Evolutionary conservation across 306 rosid genomes (phyloP).

Genomic region (Erythrophleum fordii): DNA sequence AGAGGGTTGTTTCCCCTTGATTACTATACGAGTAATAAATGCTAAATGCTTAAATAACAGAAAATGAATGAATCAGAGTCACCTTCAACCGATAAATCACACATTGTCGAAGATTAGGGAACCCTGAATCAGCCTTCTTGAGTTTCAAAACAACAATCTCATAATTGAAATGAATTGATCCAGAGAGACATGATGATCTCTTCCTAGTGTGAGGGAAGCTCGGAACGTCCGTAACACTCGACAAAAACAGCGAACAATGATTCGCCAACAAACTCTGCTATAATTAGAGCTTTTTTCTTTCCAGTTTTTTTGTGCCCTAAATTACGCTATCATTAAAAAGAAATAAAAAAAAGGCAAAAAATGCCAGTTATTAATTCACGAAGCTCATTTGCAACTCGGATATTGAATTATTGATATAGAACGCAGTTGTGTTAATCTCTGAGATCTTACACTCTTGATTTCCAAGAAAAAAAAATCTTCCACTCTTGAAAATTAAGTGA

Average conservation of each 20-base stretch:
- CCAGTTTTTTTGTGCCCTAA: background rate
- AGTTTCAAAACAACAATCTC: no score
- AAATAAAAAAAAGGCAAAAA: background rate
- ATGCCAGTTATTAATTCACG: background rate
- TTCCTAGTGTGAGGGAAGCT: slow-evolving; percentile 23
- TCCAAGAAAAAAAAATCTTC: background rate
- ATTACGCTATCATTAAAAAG: no score
- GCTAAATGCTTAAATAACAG: background rate
- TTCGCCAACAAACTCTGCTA: background rate
- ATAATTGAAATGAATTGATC: background rate
- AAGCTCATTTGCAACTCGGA: no score
- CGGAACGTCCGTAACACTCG: background rate
- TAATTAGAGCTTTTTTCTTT: background rate
- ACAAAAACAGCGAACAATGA: background rate
- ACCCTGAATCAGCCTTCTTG: no score
- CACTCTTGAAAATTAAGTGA: background rate
- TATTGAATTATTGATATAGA: background rate
- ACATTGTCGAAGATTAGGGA: no score
- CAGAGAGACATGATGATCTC: slow-evolving; percentile 46
- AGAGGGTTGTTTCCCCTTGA: background rate
- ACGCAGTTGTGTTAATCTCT: background rate
- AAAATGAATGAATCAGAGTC: slow-evolving; percentile 36
- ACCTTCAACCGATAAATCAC: slow-evolving; percentile 90
- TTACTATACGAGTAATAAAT: background rate
- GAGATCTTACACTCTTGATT: background rate